These are phyloP conservation scores for maize (Zea mays) DNA, from an alignment of 176 grass and related monocot genomes.

Conservation along the genomic window DNA sequence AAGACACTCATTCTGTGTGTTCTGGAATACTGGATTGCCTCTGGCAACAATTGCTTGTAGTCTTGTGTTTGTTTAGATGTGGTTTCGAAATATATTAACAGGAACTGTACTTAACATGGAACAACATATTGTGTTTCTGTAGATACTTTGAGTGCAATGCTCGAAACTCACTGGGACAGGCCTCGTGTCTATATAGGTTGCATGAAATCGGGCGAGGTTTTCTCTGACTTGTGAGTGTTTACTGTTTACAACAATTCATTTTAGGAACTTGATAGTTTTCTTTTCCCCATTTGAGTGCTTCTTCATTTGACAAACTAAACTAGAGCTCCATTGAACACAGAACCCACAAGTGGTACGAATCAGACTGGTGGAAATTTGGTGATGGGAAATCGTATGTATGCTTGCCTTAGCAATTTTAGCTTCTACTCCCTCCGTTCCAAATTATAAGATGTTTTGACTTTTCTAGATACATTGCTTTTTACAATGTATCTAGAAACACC, in stretches of 20 bases:
- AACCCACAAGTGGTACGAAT: constrained; percentile 96
- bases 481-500: too few relatives aligned
- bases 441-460: too few relatives aligned
- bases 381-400: constrained; percentile 92
- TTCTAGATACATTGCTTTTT: too few relatives aligned
- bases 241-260: constrained; percentile 39
- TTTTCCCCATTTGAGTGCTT: constrained; percentile 6
- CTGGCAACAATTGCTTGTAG: constrained; percentile 1
- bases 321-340: constrained; percentile 46
- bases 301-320: constrained; percentile 31
- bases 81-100: constrained; percentile 25
- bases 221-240: constrained; percentile 90
- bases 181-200: constrained; percentile 90
- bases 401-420: constrained; percentile 10
- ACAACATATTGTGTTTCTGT: constrained; percentile 40
- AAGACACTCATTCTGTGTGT: constrained; percentile 13
- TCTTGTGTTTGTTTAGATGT: constrained; percentile 4
- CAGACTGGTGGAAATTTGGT: constrained; percentile 99
- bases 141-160: constrained; percentile 92
- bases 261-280: constrained; percentile 13
- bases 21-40: constrained; percentile 4
- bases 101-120: constrained; percentile 18
- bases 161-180: constrained; percentile 76
- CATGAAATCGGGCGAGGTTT: constrained; percentile 99
- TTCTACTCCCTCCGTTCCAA: not conserved